These are phyloP conservation scores for Peterozyma xylosa DNA, from an alignment of 805 yeast genomes.

Conservation along the genomic window DNA sequence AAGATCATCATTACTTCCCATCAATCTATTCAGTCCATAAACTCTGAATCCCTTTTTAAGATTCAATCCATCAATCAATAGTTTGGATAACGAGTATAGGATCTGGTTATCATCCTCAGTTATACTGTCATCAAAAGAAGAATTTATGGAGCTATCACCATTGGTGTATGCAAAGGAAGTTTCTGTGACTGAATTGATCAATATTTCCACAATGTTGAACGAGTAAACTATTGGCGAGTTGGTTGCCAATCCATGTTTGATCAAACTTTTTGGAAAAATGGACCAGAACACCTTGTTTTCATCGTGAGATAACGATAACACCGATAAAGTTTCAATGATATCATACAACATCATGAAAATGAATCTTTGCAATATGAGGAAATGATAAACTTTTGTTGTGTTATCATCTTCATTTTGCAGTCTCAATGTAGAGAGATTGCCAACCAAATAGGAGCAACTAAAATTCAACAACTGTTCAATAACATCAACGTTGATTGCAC, in stretches of 20 bases:
- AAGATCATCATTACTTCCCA: conserved; percentile 44
- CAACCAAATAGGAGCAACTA: conserved; percentile 16
- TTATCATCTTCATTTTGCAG: conserved; percentile 11
- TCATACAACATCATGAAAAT: conserved; percentile 46
- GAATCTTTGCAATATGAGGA: conserved; percentile 41
- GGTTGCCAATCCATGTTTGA: conserved; percentile 36
- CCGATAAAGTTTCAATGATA: conserved; percentile 40
- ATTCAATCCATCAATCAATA: conserved; percentile 31
- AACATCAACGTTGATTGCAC: conserved; percentile 40
- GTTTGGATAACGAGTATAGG: conserved; percentile 10
- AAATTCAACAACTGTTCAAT: conserved; percentile 23
- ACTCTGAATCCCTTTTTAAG: conserved; percentile 32
- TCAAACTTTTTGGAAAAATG: conserved; percentile 23
- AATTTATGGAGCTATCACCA: conserved; percentile 8
- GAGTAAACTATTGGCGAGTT: conserved; percentile 47
- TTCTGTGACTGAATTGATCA: conserved; percentile 32
- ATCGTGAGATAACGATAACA: conserved; percentile 12
- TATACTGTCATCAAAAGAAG: conserved; percentile 10
- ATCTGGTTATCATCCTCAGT: conserved; percentile 6
- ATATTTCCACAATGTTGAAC: conserved; percentile 44
- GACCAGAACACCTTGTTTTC: conserved; percentile 18
- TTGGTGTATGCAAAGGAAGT: conserved; percentile 21
- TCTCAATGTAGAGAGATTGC: conserved; percentile 18
- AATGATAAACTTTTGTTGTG: conserved; percentile 23
- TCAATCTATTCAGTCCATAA: conserved; percentile 44